Conservation (phyloP, 140 eudicot genomes). For the Artemisia princeps region DNA sequence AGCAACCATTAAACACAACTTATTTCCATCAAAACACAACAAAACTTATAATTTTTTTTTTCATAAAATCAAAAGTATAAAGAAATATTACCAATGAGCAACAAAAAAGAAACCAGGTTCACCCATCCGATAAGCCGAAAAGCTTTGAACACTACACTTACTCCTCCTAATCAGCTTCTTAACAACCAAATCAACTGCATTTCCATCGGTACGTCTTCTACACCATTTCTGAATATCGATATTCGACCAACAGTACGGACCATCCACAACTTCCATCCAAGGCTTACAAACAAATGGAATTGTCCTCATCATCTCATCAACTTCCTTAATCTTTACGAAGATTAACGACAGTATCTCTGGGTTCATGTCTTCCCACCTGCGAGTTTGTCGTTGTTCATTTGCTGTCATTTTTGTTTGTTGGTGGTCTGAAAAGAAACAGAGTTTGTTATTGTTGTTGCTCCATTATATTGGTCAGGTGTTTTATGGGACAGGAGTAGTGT, state of each 20-base stretch:
- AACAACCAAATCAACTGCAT: slow-evolving; percentile 28
- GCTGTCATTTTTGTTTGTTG: slow-evolving; percentile 4
- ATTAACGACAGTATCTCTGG: slow-evolving; percentile 30
- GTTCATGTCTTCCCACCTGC: slow-evolving; percentile 30
- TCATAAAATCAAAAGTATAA: neutral
- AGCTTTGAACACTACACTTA: slow-evolving; percentile 21
- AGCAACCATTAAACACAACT: neutral
- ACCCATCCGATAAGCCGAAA: slow-evolving; percentile 30
- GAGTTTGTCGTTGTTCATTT: slow-evolving; percentile 11
- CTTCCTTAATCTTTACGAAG: slow-evolving; percentile 25
- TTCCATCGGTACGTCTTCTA: slow-evolving; percentile 6
- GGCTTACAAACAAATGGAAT: slow-evolving; percentile 35
- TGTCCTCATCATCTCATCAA: slow-evolving; percentile 29
- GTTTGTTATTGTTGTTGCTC: neutral
- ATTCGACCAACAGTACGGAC: slow-evolving; percentile 40
- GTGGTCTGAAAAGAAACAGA: neutral
- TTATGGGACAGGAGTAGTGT: neutral
- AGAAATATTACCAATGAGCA: slow-evolving; percentile 23
- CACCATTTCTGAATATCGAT: slow-evolving; percentile 33
- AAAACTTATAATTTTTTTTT: neutral
- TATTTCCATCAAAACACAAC: neutral
- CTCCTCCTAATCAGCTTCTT: slow-evolving; percentile 33
- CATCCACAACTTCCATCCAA: slow-evolving; percentile 31
- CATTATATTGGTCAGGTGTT: neutral
- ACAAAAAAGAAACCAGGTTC: slow-evolving; percentile 31